Percentiles rank a stretch among this genome's conserved stretches.
phyloP scores from a whole-genome alignment of 495 filamentous ascomycete species.

The Aspergillus haitiensis region DNA sequence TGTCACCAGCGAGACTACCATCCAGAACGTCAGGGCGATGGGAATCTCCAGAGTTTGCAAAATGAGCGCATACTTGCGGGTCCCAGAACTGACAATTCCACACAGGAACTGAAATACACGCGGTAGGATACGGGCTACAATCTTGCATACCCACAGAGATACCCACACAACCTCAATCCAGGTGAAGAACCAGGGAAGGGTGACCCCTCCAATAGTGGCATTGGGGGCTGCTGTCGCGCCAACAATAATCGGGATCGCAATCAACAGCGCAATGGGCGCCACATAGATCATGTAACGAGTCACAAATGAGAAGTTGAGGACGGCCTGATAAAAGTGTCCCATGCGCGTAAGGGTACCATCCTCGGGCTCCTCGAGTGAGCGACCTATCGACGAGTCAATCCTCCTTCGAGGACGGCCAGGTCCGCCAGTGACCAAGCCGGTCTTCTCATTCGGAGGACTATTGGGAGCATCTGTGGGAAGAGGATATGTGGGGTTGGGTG shows the following conservation, averaged over 20 bases:
- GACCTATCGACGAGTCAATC: conserved; percentile 48
- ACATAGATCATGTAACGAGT: conserved; percentile 91
- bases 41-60: conserved; percentile 78
- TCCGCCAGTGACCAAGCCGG: conserved; percentile 52
- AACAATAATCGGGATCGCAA: conserved; percentile 81
- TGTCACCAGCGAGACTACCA: conserved; percentile 71
- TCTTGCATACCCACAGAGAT: conserved; percentile 81
- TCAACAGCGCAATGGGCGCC: conserved; percentile 68
- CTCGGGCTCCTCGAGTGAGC: conserved; percentile 49
- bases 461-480: conserved; percentile 2
- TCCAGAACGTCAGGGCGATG: conserved; percentile 86
- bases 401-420: conserved; percentile 49
- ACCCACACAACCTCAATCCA: conserved; percentile 95
- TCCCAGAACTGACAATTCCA: conserved; percentile 87
- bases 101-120: conserved; percentile 80
- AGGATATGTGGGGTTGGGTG: conserved; percentile 26
- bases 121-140: conserved; percentile 77
- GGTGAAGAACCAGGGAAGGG: conserved; percentile 75
- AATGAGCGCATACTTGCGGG: conserved; percentile 87
- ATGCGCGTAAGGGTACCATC: conserved; percentile 72
- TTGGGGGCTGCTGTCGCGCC: conserved; percentile 56
- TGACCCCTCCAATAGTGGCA: conserved; percentile 62
- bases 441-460: conserved; percentile 44
- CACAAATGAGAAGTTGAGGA: conserved; percentile 80
- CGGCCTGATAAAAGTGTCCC: conserved; percentile 83